Evolutionary conservation across 495 filamentous ascomycete species (phyloP).

Genomic region (Tuber microsphaerosporum): DNA sequence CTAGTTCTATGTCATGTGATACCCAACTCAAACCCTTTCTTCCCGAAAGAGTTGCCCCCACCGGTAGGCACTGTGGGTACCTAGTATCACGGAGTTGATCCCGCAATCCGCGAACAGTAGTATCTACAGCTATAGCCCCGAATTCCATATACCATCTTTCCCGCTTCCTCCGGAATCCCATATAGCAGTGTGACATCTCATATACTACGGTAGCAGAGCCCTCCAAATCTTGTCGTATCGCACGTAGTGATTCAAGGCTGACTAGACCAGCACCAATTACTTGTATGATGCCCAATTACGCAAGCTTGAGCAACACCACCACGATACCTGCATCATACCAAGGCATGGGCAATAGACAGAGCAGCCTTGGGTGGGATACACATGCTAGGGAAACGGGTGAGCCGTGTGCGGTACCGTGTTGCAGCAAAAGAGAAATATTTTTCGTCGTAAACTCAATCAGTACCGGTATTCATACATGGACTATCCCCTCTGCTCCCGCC

Average conservation of each 20-base stretch:
- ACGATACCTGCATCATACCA: not conserved
- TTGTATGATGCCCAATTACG: not conserved
- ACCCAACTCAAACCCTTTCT: not conserved
- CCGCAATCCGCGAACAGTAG: not conserved
- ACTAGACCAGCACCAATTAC: not conserved
- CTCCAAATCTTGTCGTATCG: not conserved
- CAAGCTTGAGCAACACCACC: not conserved
- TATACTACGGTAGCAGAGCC: not conserved
- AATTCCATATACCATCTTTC: not conserved
- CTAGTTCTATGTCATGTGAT: not conserved
- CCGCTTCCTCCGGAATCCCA: not conserved
- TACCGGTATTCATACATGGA: conserved; percentile 2
- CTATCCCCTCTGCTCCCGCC: not conserved
- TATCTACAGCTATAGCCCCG: not conserved
- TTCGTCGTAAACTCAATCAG: not conserved
- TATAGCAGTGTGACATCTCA: not conserved
- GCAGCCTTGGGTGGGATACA: not conserved
- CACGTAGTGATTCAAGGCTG: not conserved
- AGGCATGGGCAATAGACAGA: not conserved
- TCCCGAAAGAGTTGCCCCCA: not conserved
- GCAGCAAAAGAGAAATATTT: not conserved
- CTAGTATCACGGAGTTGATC: not conserved
- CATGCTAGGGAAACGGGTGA: not conserved
- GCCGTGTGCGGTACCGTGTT: not conserved
- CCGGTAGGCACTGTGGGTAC: not conserved